These are phyloP conservation scores for Diutina sp. DNA, from an alignment of 1,139 yeast species.

Conservation along the genomic window DNA sequence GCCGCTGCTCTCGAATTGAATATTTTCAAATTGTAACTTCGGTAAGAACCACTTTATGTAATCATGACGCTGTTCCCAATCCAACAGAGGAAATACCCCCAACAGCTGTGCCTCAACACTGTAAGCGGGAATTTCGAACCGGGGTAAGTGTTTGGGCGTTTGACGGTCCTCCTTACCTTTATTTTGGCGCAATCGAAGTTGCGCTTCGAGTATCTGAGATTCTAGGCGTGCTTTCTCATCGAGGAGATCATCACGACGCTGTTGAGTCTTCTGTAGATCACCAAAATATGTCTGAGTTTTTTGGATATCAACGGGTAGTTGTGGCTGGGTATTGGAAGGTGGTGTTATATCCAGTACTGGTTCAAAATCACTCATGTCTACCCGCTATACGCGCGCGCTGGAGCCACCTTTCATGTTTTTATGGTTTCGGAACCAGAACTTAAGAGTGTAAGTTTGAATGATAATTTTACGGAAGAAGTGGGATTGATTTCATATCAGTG, in stretches of 20 bases:
- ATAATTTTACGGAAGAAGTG: not conserved
- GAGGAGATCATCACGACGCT: not conserved
- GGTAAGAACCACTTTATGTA: not conserved
- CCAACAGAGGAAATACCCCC: not conserved
- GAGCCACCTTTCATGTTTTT: not conserved
- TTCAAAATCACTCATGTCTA: not conserved
- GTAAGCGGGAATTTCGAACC: not conserved
- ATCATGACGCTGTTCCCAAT: not conserved
- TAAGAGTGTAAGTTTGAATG: not conserved
- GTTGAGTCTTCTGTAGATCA: not conserved
- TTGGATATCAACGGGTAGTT: not conserved
- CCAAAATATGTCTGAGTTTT: not conserved
- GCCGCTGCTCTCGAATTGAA: not conserved
- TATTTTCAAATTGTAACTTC: not conserved
- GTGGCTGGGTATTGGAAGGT: not conserved
- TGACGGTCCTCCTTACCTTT: not conserved
- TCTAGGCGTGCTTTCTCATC: not conserved
- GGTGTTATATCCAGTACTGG: not conserved
- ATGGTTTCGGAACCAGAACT: slow-evolving; percentile 2
- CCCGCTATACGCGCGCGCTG: not conserved
- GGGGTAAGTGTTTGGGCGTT: not conserved
- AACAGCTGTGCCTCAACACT: not conserved
- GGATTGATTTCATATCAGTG: not conserved
- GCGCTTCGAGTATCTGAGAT: not conserved
- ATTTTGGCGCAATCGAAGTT: not conserved